These are phyloP conservation scores for Cladosporium austrohemisphaericum DNA, from an alignment of 2,329 filamentous ascomycete genomes.

Conservation along the genomic window DNA sequence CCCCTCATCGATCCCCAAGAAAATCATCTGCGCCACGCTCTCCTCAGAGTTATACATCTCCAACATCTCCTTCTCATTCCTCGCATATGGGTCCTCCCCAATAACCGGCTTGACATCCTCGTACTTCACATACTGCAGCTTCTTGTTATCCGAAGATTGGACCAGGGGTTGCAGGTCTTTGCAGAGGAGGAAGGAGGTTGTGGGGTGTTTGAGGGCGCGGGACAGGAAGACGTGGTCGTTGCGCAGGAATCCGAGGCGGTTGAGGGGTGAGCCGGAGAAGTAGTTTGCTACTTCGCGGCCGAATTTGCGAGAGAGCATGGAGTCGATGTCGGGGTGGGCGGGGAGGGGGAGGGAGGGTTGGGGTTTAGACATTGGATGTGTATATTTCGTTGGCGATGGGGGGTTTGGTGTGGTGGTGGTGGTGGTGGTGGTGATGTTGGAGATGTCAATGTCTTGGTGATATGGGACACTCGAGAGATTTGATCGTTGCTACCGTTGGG, in stretches of 20 bases:
- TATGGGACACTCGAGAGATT: no score
- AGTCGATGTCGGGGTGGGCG: constrained; percentile 56
- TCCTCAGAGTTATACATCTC: constrained; percentile 68
- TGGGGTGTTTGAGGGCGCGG: constrained; percentile 62
- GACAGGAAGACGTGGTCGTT: constrained; percentile 66
- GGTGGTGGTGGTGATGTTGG: no score
- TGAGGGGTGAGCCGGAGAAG: constrained; percentile 72
- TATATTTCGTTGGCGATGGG: not conserved
- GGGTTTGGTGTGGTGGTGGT: not conserved
- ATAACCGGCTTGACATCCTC: constrained; percentile 68
- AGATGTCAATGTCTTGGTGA: not conserved
- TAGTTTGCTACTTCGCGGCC: constrained; percentile 79
- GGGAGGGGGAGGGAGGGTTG: constrained; percentile 54
- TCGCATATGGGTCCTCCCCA: constrained; percentile 66
- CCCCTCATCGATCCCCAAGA: constrained; percentile 76
- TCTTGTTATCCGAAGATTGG: constrained; percentile 31
- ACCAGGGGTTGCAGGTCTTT: constrained; percentile 71
- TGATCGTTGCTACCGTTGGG: no score
- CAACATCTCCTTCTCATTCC: constrained; percentile 68
- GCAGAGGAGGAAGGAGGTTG: constrained; percentile 71
- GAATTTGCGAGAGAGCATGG: constrained; percentile 72
- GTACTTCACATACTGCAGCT: constrained; percentile 65
- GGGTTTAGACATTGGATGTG: constrained; percentile 8
- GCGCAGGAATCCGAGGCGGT: constrained; percentile 75
- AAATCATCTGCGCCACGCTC: constrained; percentile 69